Conservation (phyloP, 306 rosid genomes). For the Begonia masoniana region DNA sequence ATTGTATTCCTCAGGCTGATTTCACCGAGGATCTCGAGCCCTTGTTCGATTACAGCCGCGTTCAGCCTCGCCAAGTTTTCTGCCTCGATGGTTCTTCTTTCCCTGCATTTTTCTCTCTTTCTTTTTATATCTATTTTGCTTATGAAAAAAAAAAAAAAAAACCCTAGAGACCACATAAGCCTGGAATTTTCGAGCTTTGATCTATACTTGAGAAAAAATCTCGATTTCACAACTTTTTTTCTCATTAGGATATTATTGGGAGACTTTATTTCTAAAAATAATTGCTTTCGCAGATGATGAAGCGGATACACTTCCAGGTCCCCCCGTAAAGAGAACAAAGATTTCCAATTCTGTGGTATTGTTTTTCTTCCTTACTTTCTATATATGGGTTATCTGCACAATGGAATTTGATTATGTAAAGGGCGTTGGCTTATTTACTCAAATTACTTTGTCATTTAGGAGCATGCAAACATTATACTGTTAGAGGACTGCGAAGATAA, state of each 20-base stretch:
- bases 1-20: conserved; percentile 25
- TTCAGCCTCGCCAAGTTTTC: conserved; percentile 38
- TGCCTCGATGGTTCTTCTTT: conserved; percentile 47
- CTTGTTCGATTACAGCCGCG: conserved; percentile 74
- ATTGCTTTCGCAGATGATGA: conserved; percentile 35
- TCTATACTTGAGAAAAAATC: neutral
- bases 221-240: neutral
- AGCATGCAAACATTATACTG: neutral
- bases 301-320: conserved; percentile 15
- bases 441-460: conserved; percentile 19
- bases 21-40: conserved; percentile 63
- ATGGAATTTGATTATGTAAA: too few relatives aligned
- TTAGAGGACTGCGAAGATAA: conserved; percentile 39
- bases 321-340: conserved; percentile 28
- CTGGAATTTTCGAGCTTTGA: neutral
- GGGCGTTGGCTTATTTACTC: too few relatives aligned
- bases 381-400: too few relatives aligned
- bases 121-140: neutral
- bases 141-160: neutral
- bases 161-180: neutral
- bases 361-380: neutral
- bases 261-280: neutral
- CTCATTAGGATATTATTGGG: neutral
- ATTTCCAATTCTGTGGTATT: conserved; percentile 13
- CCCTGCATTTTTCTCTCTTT: neutral